Evolutionary conservation across 352 stramenopile species (phyloP), one percentile per base, ranked within the genome.

Genomic region (Globisporangium emineosum): DNA sequence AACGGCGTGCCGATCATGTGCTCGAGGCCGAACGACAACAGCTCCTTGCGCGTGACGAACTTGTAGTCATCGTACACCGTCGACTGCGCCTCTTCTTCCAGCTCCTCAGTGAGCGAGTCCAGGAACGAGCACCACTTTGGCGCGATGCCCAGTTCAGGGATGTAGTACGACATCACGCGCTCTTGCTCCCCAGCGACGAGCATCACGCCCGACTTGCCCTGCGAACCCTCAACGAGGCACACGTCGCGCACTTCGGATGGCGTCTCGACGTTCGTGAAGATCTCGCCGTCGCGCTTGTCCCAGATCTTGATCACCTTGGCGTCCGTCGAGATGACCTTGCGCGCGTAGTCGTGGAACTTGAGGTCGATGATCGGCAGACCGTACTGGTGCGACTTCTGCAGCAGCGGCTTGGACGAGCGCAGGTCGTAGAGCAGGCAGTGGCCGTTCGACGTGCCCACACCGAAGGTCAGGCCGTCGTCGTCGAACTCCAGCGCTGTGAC

Each of bases 51-150:
- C 27, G 96, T 99, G 21, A 99, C 89, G 77, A 99, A 99, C 73
- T 99, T 99, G 81, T 99, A 99, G 79, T 99, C 98, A 64, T 99
- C 97, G 76, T 98, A 99, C 3, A 99, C 89, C 9, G 84, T 97
- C 67, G 93, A 79, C 61, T 93, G 88, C 64, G 94, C 85, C 61
- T 97, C 88, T 77, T 99, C 97, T 71, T 99, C 98, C 2, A 99
- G 79, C 76, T 99, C 98, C 72, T 99, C 97, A 0, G 97, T 99
- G 25, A 99, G 91, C 61, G 94, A 98, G 69, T 99, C 98, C 25
- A 99, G 79, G 85, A 99, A 99, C 40, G 95, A 98, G 71, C 96
- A 99, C 98, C 98, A 99, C 65, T 97, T 93, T 2, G 98, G 98
- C 23, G 98, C 98, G 32, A 98, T 90, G 27, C 98, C 98, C 27